Base-by-base conservation (phyloP, 2,329 filamentous ascomycete genomes). In the Fusarium torreyae region DNA sequence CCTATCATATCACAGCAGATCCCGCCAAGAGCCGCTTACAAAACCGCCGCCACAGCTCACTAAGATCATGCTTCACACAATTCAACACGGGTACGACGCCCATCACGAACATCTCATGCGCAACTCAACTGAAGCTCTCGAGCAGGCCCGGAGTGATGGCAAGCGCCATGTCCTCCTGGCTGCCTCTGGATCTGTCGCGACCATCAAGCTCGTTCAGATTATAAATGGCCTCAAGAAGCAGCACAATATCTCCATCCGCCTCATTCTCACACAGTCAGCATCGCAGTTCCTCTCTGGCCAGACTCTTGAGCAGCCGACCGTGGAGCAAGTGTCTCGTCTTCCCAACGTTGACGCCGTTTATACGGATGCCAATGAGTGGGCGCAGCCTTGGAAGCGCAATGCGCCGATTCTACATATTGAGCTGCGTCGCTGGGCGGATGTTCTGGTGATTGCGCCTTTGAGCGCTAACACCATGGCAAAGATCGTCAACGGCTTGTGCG, bases 391-490 rank as follows among this genome's bases (percentile, higher is more conserved):
- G 95, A 87, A 85, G 22, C 86, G 94, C 4, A 93, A 92, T 5
- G 88, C 88, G n/a, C 85, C 85, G 5, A 97, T 99, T 46, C 81
- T 98, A 57, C 96, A 99, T 76, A 98, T 99, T 72, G 93, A 97
- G 78, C 82, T 98, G 56, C 85, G 94, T 31, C 86, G 92, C 34
- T 87, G 83, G 94, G 93, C 94, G 1, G 87, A 97, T 77, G 75
- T 97, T 4, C 84, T 97, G 74, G 85, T 95, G 17, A 86, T 98
- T 62, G 92, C 92, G 11, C 95, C 95, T 0, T 80, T 98, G 63
- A 92, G 89, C 57, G 94, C 95, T 14, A 97, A 98, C 75, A 90
- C 89, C 6, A 84, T 98, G 75, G 95, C 94, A 8, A 97, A 97
- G 81, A 88, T 98, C 68, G 88, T 88, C 1, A 86, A 87, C 24